These are phyloP conservation scores for Ceratocystis destructans DNA, from an alignment of 2,329 filamentous ascomycete species.

Conservation along the genomic window DNA sequence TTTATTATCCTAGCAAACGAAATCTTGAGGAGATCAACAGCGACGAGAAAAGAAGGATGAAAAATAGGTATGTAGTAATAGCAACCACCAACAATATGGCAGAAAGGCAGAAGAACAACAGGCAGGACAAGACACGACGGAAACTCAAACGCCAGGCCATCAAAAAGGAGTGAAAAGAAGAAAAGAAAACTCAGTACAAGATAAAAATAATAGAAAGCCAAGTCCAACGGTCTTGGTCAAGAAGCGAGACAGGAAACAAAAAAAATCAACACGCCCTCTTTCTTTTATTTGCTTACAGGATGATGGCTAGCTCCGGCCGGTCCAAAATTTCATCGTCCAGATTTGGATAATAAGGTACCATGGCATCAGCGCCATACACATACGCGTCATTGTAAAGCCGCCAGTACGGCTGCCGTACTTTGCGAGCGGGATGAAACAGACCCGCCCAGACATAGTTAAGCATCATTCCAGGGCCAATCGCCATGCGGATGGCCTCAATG, in stretches of 20 bases:
- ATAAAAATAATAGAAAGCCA: not conserved
- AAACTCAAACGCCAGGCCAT: constrained; percentile 10
- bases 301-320: constrained; percentile 67
- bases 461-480: constrained; percentile 78
- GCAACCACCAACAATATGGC: not conserved
- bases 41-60: not conserved
- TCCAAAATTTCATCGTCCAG: constrained; percentile 68
- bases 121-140: not conserved
- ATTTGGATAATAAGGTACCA: constrained; percentile 92
- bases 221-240: not conserved
- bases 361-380: constrained; percentile 80
- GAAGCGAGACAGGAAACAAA: constrained; percentile 2
- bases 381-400: constrained; percentile 94
- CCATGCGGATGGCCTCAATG: constrained; percentile 88
- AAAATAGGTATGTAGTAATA: constrained; percentile 1
- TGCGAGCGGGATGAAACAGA: constrained; percentile 89
- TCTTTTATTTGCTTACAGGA: constrained; percentile 44
- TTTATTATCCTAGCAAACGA: not conserved
- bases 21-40: not conserved
- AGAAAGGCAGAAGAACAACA: constrained; percentile 1
- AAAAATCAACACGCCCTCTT: constrained; percentile 15
- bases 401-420: constrained; percentile 93
- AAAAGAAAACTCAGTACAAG: not conserved
- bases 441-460: constrained; percentile 99
- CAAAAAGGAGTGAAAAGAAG: not conserved